Base-by-base conservation (phyloP, 2,329 filamentous ascomycete species). In the Fusarium graminum region DNA sequence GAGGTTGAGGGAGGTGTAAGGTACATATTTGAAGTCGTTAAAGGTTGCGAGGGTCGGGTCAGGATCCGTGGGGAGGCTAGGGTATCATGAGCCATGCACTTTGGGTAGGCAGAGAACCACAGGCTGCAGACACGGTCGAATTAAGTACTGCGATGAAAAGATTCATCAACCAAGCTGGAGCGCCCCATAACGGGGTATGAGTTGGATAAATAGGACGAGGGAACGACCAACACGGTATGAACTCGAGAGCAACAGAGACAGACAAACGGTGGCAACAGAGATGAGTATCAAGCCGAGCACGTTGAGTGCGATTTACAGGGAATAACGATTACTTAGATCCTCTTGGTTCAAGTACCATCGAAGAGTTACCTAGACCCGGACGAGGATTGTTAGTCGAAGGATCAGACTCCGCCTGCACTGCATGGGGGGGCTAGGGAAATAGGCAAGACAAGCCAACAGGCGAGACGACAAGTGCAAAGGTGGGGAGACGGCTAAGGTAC, bases 1-100 rank as follows among this genome's bases (percentile, higher is more conserved):
- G 78, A 81, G 57, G 83, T 76, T 43, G 81, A 78, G 53, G 80
- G 82, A 69, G 82, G 82, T 75, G 81, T 81, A 68, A 81, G 77
- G 74, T 83, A 82, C 82, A 85, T 85, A 75, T 73, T 63, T 72
- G 71, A 74, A 74, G 59, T 65, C 59, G 68, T 69, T 68, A 53
- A 61, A 55, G 66, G 69, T 63, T 65, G 59, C 62, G 64, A 65
- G 65, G 67, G 65, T 69, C 60, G 65, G 52, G 59, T 67, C 67
- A 50, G 64, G 65, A 70, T 70, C 54, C 70, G 71, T 68, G 66
- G 71, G 54, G 57, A 68, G 57, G 65, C 70, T 69, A 53, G 63
- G 68, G 67, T 68, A 67, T 62, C 56, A 66, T 68, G 61, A 70
- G 67, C 66, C 63, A 72, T 67, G 50, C 62, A 63, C 65, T 40